These are phyloP conservation scores for Nicotiana tomentosiformis DNA, from an alignment of 257 asterid species.

Conservation along the genomic window DNA sequence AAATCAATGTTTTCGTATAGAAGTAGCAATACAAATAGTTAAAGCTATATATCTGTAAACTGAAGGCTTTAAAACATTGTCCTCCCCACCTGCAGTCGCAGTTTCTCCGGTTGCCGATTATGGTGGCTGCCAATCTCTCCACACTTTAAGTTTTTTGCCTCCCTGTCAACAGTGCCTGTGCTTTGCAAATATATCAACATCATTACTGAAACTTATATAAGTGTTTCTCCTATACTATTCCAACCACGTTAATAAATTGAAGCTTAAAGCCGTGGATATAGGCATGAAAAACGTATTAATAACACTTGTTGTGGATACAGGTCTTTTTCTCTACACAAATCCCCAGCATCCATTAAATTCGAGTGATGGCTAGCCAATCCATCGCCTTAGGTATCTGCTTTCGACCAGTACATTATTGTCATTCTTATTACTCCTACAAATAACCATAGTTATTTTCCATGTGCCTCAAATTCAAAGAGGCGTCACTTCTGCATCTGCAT, in stretches of 20 bases:
- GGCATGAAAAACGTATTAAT: background rate
- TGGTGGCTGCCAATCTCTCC: background rate
- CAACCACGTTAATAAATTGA: background rate
- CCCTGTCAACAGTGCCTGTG: background rate
- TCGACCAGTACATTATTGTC: background rate
- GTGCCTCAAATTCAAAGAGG: background rate
- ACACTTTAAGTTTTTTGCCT: background rate
- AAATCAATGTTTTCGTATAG: background rate
- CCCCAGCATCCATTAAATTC: background rate
- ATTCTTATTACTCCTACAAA: background rate
- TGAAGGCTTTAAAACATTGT: background rate
- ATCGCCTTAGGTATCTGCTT: background rate
- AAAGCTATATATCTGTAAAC: background rate
- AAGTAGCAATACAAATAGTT: background rate
- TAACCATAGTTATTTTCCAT: background rate
- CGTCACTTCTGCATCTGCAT: background rate
- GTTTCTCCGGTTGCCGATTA: background rate
- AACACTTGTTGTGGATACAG: background rate
- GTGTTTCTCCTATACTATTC: background rate
- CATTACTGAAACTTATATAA: background rate
- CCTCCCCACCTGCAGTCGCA: background rate
- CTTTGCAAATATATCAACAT: background rate
- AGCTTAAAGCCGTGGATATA: background rate
- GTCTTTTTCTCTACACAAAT: background rate
- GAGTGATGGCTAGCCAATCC: background rate